These are phyloP conservation scores for Kluyveromyces lactis DNA, from an alignment of 805 yeast genomes.

Conservation along the genomic window DNA sequence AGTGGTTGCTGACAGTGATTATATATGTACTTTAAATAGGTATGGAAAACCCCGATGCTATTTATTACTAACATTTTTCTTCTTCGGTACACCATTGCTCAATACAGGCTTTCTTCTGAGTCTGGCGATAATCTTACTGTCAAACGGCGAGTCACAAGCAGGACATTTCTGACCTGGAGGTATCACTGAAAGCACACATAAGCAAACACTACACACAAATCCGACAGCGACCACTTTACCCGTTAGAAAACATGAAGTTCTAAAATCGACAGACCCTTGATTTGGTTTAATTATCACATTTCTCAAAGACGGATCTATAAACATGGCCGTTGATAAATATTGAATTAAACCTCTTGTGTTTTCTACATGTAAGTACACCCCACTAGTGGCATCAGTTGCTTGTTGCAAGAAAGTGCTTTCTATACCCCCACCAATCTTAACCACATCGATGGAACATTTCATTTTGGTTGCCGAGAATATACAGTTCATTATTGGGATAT, in stretches of 20 bases:
- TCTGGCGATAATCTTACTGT: conserved; percentile 48
- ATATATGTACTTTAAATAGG: too few species aligned
- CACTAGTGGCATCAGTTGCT: conserved; percentile 91
- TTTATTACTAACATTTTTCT: conserved; percentile 9
- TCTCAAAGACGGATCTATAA: conserved; percentile 78
- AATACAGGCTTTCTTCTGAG: conserved; percentile 56
- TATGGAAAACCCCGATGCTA: too few species aligned
- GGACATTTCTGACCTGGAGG: conserved; percentile 72
- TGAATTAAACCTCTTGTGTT: conserved; percentile 75
- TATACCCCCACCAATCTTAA: conserved; percentile 46
- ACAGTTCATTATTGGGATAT: conserved; percentile 89
- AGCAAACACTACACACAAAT: conserved; percentile 88
- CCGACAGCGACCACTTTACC: conserved; percentile 91
- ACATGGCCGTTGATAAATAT: conserved; percentile 71
- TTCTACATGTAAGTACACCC: conserved; percentile 65
- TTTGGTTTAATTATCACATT: conserved; percentile 74
- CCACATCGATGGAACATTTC: conserved; percentile 84
- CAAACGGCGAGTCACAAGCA: conserved; percentile 76
- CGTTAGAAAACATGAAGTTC: conserved; percentile 90
- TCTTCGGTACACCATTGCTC: conserved; percentile 29
- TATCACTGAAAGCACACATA: conserved; percentile 62
- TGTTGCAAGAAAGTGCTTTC: conserved; percentile 85
- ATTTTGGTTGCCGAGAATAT: conserved; percentile 93
- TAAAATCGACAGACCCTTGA: conserved; percentile 77
- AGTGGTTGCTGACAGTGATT: too few species aligned